Base-by-base conservation (phyloP, 306 rosid genomes). In the Ochetophila trinervis region DNA sequence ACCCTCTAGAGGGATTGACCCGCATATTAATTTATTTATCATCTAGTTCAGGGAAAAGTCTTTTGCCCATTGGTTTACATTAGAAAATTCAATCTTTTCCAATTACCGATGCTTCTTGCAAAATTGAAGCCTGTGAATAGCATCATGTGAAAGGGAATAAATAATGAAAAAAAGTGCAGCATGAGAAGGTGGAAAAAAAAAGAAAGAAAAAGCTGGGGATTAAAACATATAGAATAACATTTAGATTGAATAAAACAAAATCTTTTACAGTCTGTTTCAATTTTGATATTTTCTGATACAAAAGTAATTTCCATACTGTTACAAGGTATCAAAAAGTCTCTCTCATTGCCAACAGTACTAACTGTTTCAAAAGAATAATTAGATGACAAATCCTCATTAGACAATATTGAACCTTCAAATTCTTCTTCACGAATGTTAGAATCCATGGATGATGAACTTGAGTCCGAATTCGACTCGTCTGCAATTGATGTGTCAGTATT, bases 321-420 rank as follows among this genome's bases (percentile, higher is more conserved):
- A 51, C 16, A 44, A 57, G 22, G 53, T 36, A 56, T 66, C 20
- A 70, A 47, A 24, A 63, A 63, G 50, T 9, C 67, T 48, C 20
- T 56, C 20, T 60, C 65, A 65, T 16, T 44, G 24, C 42, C 5
- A 53, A 27, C 6, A 22, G 20, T 17, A 37, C 27, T 58, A 54
- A 52, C 17, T 22, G 42, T 55, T 6, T 75, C 72, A 22, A 20
- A 35, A 64, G 64, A 76, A 44, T 34, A 56, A 19, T 16, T 57
- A 57, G 57, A 52, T 17, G 49, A 34, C 14, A 57, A 69, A 65
- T 78, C 76, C 37, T 74, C 80, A 42, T 74, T 68, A 57, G 15
- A 78, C 32, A 44, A 18, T 30, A 53, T 27, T 32, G 7, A 19
- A 12, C 12, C 12, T 40, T 56, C 45, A 57, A 44, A 22, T 72